These are phyloP conservation scores for Epichloe gansuensis DNA, from an alignment of 2,329 filamentous ascomycete species.

Conservation along the genomic window DNA sequence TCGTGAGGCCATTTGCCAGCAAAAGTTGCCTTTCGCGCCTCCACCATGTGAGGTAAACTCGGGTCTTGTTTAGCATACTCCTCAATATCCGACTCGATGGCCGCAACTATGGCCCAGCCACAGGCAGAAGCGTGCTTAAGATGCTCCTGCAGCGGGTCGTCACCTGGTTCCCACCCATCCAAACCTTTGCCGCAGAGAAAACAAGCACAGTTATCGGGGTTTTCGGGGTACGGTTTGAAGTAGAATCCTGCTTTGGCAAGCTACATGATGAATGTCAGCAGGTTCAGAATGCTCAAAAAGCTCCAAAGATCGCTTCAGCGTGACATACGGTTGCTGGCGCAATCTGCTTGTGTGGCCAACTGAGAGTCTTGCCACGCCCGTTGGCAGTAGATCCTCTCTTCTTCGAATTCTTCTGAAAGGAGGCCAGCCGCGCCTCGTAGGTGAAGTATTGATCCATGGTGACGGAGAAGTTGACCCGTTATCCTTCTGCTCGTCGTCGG, in stretches of 20 bases:
- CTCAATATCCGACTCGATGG: slow-evolving; percentile 47
- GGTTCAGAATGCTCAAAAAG: background rate
- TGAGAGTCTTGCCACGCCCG: slow-evolving; percentile 38
- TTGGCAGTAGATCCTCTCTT: slow-evolving; percentile 57
- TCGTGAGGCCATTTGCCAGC: slow-evolving; percentile 82
- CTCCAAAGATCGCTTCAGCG: background rate
- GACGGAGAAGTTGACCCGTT: slow-evolving; percentile 2
- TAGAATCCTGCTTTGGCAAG: slow-evolving; percentile 87
- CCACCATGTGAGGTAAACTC: slow-evolving; percentile 54
- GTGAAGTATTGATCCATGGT: slow-evolving; percentile 38
- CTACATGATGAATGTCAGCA: slow-evolving; percentile 32
- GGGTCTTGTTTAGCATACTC: slow-evolving; percentile 64
- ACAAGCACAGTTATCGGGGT: slow-evolving; percentile 79
- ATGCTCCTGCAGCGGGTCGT: slow-evolving; percentile 77
- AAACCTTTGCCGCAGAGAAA: slow-evolving; percentile 76
- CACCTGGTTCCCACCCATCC: slow-evolving; percentile 83
- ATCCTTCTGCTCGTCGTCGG: background rate
- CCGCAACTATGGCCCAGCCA: slow-evolving; percentile 69
- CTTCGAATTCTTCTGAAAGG: slow-evolving; percentile 60
- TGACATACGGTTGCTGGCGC: slow-evolving; percentile 18
- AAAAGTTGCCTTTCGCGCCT: slow-evolving; percentile 76
- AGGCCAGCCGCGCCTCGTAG: slow-evolving; percentile 65
- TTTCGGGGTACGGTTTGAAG: slow-evolving; percentile 63
- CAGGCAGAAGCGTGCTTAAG: slow-evolving; percentile 71
- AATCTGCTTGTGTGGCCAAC: slow-evolving; percentile 61